Base-by-base conservation (phyloP, 768 basidiomycete species). In the Auriscalpium vulgare region DNA sequence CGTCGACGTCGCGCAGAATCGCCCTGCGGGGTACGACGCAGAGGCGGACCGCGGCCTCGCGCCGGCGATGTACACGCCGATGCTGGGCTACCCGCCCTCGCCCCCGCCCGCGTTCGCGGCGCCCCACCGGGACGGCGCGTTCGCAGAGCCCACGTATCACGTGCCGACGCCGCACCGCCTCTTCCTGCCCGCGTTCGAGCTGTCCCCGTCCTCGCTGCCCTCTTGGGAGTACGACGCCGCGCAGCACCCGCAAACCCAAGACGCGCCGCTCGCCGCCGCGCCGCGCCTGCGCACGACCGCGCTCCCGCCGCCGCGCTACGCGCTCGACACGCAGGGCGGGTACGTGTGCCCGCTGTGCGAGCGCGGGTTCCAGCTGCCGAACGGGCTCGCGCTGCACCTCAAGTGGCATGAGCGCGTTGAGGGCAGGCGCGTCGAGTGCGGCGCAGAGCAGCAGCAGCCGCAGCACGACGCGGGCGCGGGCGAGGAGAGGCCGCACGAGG, bases 351-450 rank as follows among this genome's bases (percentile, higher is more conserved):
- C 53, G 23, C 60, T 54, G 29, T 61, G 60, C 44, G 47, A 50
- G 46, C 37, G 60, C 13, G 51, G 49, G 35, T 61, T 61, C 46
- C 47, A 55, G 44, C 51, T 61, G 36, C 58, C 60, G 10, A 61
- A 61, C 16, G 60, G 60, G 2, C 60, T 61, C 34, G 58, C 60
- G 13, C 56, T 61, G 51, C 60, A 61, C 19, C 50, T 61, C 21
- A 59, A 59, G 46, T 61, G 60, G 60, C 60, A 61, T 51, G 57
- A 60, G 37, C 59, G 59, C n/a, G 47, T 51, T 16, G 53, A 37
- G 1, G 23, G 11, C 23, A 44, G 38, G 19, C 36, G n/a, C 11
- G 36, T n/a, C 19, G 47, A 54, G 29, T 21, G 3, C 21, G 21
- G 2, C 21, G 29, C 29, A 4, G 29, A 29, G 29, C 2, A 29